A percentile compares a stretch with the other conserved stretches of the same genome.
These are phyloP conservation scores for Penstemon barbatus DNA, from an alignment of 257 asterid genomes.

Conservation along the genomic window DNA sequence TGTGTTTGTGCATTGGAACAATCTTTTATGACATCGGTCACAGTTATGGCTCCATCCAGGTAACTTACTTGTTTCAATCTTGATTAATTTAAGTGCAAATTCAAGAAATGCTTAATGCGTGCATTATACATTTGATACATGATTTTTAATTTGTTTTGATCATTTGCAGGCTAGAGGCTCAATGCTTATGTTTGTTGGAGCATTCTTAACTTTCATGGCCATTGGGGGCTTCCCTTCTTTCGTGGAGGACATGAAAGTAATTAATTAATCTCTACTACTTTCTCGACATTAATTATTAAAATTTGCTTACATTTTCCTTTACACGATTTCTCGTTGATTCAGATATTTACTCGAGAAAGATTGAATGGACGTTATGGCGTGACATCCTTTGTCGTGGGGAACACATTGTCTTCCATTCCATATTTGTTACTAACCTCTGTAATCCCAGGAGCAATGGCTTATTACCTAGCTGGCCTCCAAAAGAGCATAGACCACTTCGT, in stretches of 20 bases:
- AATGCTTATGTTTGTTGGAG: constrained; percentile 55
- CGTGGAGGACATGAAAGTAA: constrained; percentile 65
- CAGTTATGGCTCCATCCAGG: constrained; percentile 56
- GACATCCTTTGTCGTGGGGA: constrained; percentile 49
- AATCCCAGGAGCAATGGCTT: constrained; percentile 50
- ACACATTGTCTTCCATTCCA: constrained; percentile 62
- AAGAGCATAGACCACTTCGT: constrained; percentile 43
- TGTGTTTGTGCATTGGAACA: constrained; percentile 53
- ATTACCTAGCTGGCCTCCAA: constrained; percentile 59
- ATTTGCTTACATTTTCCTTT: neutral
- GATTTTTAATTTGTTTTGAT: constrained; percentile 15
- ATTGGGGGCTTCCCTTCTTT: constrained; percentile 76
- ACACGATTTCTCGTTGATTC: neutral
- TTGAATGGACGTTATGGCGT: constrained; percentile 48
- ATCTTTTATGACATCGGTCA: constrained; percentile 47
- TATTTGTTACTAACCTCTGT: constrained; percentile 47
- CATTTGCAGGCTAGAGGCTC: constrained; percentile 52
- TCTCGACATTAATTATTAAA: no score
- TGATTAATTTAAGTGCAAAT: neutral
- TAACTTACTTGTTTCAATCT: neutral
- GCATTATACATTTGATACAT: no score
- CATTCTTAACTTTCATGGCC: constrained; percentile 64
- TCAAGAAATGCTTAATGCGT: neutral
- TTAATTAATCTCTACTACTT: neutral
- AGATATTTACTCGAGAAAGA: constrained; percentile 61